A percentile compares a stretch with the other conserved stretches of the same genome.
Conservation (phyloP, 495 filamentous ascomycete genomes). For the Parathielavia appendiculata region DNA sequence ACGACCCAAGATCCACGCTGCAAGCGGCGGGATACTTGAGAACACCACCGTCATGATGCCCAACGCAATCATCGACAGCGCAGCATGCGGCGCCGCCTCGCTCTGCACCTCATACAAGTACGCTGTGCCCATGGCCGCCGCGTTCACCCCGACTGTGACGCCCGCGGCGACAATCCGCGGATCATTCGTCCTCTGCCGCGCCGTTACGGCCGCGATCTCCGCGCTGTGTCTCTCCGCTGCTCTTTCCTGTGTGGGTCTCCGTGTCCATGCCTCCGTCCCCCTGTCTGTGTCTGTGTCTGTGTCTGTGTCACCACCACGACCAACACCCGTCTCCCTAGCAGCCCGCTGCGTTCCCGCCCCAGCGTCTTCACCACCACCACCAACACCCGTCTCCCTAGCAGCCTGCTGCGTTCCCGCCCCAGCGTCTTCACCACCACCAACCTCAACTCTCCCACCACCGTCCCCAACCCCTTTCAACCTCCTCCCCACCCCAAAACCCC, state of each 20-base stretch:
- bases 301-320: constrained; percentile 3
- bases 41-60: constrained; percentile 46
- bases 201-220: constrained; percentile 1
- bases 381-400: neutral
- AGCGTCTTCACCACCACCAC: neutral
- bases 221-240: neutral
- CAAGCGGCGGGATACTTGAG: constrained; percentile 32
- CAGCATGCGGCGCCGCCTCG: constrained; percentile 45
- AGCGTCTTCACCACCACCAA: neutral
- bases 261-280: neutral
- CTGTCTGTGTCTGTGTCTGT: neutral
- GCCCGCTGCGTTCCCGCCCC: neutral
- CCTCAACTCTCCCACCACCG: neutral
- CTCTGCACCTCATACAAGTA: constrained; percentile 44
- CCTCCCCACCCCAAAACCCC: neutral
- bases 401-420: neutral
- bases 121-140: constrained; percentile 48
- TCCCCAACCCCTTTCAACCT: constrained; percentile 4
- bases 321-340: neutral
- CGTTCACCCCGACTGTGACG: constrained; percentile 45
- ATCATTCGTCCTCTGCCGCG: constrained; percentile 16
- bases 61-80: constrained; percentile 45
- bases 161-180: constrained; percentile 38
- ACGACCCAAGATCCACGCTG: constrained; percentile 20
- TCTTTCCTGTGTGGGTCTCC: neutral